Percentiles rank a stretch among this genome's conserved stretches.
Conservation (phyloP, 257 asterid genomes). For the Henckelia pumila region DNA sequence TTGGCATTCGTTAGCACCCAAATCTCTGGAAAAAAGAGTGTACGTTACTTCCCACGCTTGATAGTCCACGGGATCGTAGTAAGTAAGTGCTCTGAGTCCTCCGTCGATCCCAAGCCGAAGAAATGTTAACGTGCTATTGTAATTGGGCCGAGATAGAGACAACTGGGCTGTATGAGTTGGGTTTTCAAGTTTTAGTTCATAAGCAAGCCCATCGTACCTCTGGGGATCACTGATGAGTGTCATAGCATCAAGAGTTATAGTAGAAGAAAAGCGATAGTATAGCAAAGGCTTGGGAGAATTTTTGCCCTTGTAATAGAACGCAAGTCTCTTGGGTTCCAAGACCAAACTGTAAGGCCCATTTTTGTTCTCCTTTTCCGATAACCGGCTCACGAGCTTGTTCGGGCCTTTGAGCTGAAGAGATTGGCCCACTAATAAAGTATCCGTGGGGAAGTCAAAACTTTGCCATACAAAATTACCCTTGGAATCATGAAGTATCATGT, state of each 20-base stretch:
- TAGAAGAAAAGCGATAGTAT: constrained; percentile 30
- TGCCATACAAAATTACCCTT: constrained; percentile 35
- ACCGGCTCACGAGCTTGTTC: too few species aligned
- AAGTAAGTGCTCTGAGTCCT: too few species aligned
- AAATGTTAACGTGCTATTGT: constrained; percentile 41
- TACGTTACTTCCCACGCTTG: constrained; percentile 32
- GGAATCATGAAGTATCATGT: constrained; percentile 35
- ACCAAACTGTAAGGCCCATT: too few species aligned
- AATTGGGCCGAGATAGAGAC: constrained; percentile 30
- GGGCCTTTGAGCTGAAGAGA: too few species aligned
- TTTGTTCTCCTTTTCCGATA: too few species aligned
- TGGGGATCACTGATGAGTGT: constrained; percentile 16
- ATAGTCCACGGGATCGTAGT: too few species aligned
- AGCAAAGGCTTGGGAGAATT: too few species aligned
- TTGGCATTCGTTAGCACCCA: constrained; percentile 32
- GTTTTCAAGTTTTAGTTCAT: constrained; percentile 11
- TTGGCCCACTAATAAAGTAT: too few species aligned
- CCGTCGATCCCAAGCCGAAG: constrained; percentile 48
- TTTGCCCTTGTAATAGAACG: too few species aligned
- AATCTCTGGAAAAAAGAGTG: constrained; percentile 25
- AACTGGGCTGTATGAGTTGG: too few species aligned
- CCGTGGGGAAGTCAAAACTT: constrained; percentile 37
- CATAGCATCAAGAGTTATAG: constrained; percentile 7
- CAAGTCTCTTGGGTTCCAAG: too few species aligned
- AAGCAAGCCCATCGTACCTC: constrained; percentile 7